Base-by-base conservation (phyloP, 1,284 basidiomycete genomes). In the Ceratobasidium theobromae region DNA sequence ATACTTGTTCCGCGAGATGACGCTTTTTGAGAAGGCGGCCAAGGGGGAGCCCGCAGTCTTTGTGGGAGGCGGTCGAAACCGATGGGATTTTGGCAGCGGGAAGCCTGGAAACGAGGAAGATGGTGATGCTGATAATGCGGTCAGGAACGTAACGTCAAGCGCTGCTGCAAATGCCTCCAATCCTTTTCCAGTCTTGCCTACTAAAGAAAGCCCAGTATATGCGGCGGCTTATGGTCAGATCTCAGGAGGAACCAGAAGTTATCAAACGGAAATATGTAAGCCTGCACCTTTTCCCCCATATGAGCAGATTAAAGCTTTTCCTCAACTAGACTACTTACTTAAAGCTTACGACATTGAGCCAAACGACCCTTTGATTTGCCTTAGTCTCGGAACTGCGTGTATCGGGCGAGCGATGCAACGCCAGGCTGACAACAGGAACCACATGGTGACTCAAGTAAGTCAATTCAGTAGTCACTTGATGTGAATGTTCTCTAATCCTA, bases 351-450 rank as follows among this genome's bases (percentile, higher is more conserved):
- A 95, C 68, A 82, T 91, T 68, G 88, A 87, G 69, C 88, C 86
- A 0, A 81, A 90, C 28, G 93, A 98, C 74, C 90, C 95, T 0
- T 80, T 97, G 74, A 81, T 97, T 18, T 94, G 89, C 73, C 79
- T 99, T 14, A 86, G 83, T 35, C 81, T 96, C 4, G 89, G 88
- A 0, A 86, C 95, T 40, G 88, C 92, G 0, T 97, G 91, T 48
- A 79, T 96, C 35, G 91, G 93, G 8, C 84, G 96, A 38, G 88
- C 93, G 0, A 93, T 93, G 85, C 93, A 96, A 71, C 84, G 96
- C 9, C 95, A 98, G 74, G 88, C 90, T 4, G 96, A 98, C 77
- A 98, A 99, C 74, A 79, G 94, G 51, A 90, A 98, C 72, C 93
- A 96, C 74, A 83, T 93, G 57, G 81, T 94, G 51, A 80, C 85